Base-by-base conservation (phyloP, 2,329 filamentous ascomycete species). In the Scedosporium dehoogii region DNA sequence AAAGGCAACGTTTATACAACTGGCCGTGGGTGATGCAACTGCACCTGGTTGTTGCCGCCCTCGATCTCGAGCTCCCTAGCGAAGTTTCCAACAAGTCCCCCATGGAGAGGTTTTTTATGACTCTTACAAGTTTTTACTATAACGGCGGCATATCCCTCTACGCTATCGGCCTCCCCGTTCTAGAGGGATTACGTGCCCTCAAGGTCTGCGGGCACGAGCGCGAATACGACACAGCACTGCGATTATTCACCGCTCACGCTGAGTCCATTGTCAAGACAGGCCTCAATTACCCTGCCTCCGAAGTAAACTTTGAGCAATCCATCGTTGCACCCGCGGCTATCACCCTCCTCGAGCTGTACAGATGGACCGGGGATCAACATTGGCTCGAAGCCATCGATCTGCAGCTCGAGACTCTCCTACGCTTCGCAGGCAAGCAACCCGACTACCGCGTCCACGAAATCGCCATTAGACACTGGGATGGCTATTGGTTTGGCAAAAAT, bases 311-410 rank as follows among this genome's bases (percentile, higher is more conserved):
- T 27, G 63, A 65, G 46, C 63, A 65, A 44, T 65, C 64, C 2
- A 64, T 64, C 18, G 63, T 65, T 6, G 64, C 64, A 2, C 64
- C 64, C n/a, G 64, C 64, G 16, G 63, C 64, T 12, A 63, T 42
- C 6, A 64, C 60, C 3, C 72, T 84, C 1, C 77, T 80, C 27
- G 81, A 84, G 68, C 73, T 84, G 7, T 72, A 75, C 61, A 72
- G 70, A 53, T 76, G 76, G 3, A 78, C 73, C 6, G 71, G 72
- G 0, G 73, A 82, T 60, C 5, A 59, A 3, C 71, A 73, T 1
- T 69, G 67, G 38, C 73, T 81, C 29, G 67, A 75, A 3, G 64
- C 57, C 3, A 60, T 60, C 7, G 41, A 18, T 6, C 18, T 48
- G 27, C 63, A 65, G 16, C 9, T 64, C 1, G 53, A 65, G 5